Evolutionary conservation across 768 basidiomycete genomes (phyloP), one percentile per base, ranked within the genome.

Genomic region (Termitomyces sp.): DNA sequence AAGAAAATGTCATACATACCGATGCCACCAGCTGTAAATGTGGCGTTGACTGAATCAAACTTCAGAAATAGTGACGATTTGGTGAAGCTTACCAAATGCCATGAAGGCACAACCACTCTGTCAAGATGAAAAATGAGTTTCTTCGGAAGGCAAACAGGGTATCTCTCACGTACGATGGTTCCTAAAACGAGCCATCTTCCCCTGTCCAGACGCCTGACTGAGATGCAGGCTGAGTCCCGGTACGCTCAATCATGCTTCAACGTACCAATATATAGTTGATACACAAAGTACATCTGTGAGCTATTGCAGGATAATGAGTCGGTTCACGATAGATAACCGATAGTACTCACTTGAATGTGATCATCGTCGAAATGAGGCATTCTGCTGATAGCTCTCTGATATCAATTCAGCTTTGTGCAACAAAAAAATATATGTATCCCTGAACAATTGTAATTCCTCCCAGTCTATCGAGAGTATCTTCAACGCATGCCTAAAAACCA

Each of bases 361-460:
- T 76, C 32, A 75, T 59, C 2, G 77, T 72, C 1, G 78, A 74
- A 14, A 77, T 61, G 18, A 80, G 67, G 53, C 79, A 80, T 64
- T 80, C 79, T 30, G 71, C 70, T 9, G 73, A 71, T 10, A 78
- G 62, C 60, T 72, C 75, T n/a, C 75, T 76, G 55, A 37, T 13
- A 27, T n/a, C 34, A 36, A 24, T 39, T 18, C 13, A 4, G 42
- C 65, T 63, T 7, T 60, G 49, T 24, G 60, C 62, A 40, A 63
- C 64, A 6, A 71, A 68, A 54, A 78, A 77, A 62, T 77, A 78
- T 13, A 74, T 64, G 47, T 76, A 77, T 6, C 73, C 75, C 60
- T 79, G 77, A 36, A 77, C 65, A 27, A 77, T 68, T 5, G 72
- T 75, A 44, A 78, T 76, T 20, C 77, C 77, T 14, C 69, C 71